These are phyloP conservation scores for Verbena officinalis DNA, from an alignment of 257 asterid genomes.

Conservation along the genomic window DNA sequence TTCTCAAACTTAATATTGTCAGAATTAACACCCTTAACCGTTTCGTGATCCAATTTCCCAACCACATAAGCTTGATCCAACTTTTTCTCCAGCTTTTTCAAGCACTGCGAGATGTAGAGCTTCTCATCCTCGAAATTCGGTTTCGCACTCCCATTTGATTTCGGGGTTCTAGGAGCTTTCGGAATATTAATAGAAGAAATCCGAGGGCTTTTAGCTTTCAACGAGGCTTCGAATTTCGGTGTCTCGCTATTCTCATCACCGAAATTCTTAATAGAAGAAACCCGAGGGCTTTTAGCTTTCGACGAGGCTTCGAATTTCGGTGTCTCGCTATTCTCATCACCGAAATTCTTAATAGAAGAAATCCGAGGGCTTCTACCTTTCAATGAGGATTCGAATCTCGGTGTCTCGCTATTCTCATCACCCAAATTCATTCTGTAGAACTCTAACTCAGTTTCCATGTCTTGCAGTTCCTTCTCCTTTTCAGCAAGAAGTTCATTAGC, in stretches of 20 bases:
- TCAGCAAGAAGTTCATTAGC: constrained; percentile 82
- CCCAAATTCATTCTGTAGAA: constrained; percentile 41
- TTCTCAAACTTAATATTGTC: constrained; percentile 22
- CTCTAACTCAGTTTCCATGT: constrained; percentile 74
- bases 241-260: constrained; percentile 37
- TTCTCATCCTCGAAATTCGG: constrained; percentile 54
- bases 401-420: constrained; percentile 36
- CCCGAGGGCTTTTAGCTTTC: constrained; percentile 22
- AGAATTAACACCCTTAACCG: constrained; percentile 34
- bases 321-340: no score
- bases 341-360: constrained; percentile 33
- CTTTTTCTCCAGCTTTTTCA: constrained; percentile 50
- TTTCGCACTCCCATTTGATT: constrained; percentile 28
- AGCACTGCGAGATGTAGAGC: constrained; percentile 37
- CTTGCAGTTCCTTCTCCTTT: constrained; percentile 84
- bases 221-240: constrained; percentile 21
- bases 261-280: constrained; percentile 31
- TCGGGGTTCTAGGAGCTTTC: constrained; percentile 19
- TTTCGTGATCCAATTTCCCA: constrained; percentile 24
- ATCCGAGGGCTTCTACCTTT: constrained; percentile 22
- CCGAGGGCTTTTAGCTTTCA: constrained; percentile 22
- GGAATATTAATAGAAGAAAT: constrained; percentile 33
- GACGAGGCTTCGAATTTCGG: constrained; percentile 22
- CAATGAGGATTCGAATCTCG: constrained; percentile 21
- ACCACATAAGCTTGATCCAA: constrained; percentile 44